Evolutionary conservation across 2,329 filamentous ascomycete genomes (phyloP), one percentile per base, ranked within the genome.

Genomic region (Xylariaceae sp.): DNA sequence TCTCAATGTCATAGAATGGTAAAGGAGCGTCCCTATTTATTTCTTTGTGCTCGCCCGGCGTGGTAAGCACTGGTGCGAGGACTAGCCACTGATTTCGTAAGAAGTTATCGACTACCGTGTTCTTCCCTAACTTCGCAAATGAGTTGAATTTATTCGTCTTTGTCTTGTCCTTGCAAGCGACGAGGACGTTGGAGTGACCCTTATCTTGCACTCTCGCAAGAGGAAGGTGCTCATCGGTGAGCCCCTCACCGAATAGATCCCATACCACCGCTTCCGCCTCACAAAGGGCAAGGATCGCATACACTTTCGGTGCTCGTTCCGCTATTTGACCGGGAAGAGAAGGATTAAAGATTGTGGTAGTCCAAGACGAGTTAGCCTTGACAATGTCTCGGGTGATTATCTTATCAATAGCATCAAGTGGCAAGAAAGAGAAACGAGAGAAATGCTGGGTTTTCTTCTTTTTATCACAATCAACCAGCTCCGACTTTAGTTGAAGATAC

Each of bases 21-120:
- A 53, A 68, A 78, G 37, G 82, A 82, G 36, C 79, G 82, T 44
- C 84, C 78, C 8, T 7, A 9, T 50, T 24, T 1, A 58, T 1
- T 1, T n/a, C 0, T 1, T 49, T 34, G 16, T 54, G 44, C n/a
- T 34, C 17, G n/a, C 50, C 37, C 1, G 3, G 23, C 3, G 6
- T 40, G 7, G n/a, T 46, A 16, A 58, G 17, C 2, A 41, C 19
- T 4, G 56, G 56, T 5, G 56, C 56, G 19, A 54, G 44, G 9
- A 49, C 44, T 7, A 23, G 12, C 44, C 45, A 50, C 24, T 58
- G 56, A 3, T 9, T 12, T 1, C n/a, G 2, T 6, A 49, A 26
- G 14, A 58, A 40, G 3, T 37, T 11, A 1, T 50, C 23, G 23
- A 50, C 24, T 7, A 6, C 36, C 0, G 3, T 28, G 1, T 17